Evolutionary conservation across 2,329 filamentous ascomycete genomes (phyloP), one percentile per base, ranked within the genome.

Genomic region (Sporothrix globosa): DNA sequence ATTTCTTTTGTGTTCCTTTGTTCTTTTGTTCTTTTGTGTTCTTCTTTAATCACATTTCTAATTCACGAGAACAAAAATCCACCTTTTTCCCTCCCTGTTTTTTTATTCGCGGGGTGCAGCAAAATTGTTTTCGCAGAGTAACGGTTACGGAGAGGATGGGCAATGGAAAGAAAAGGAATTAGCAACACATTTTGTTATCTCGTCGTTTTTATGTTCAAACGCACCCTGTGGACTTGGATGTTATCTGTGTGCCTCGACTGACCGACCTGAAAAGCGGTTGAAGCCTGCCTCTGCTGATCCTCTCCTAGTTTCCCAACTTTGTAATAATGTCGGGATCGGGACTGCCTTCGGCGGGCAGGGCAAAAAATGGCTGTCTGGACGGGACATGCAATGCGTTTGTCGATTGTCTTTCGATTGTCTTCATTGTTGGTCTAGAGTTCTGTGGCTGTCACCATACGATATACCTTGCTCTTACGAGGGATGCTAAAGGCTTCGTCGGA

Each of bases 31-130:
- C 68, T 78, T 75, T 76, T 76, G 76, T 81, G 76, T 80, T 78
- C 79, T 79, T 81, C 82, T 34, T 34, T 83, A 83, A 83, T 83
- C 78, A 78, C 76, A 77, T 70, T 78, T 76, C 77, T 83, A 83
- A 83, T 83, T 77, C 75, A 78, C 77, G 74, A 78, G 76, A 76
- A 73, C 76, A 78, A 76, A 72, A 70, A 72, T 19, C 17, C 69
- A 56, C 63, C 58, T 44, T n/a, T 5, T 66, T n/a, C 58, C 61
- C 34, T 56, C 46, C 60, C 44, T 60, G 65, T 66, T 67, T 46
- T 53, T 41, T n/a, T 63, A n/a, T 21, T 39, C 52, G 54, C 10
- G 53, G 63, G 66, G 58, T 71, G 44, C 67, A 58, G 70, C 58
- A 69, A 50, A 63, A 53, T 58, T 67, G 67, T 58, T 52, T 60